Evolutionary conservation across 768 basidiomycete species (phyloP), one percentile per base, ranked within the genome.

Genomic region (Psilocybe subaeruginosa): DNA sequence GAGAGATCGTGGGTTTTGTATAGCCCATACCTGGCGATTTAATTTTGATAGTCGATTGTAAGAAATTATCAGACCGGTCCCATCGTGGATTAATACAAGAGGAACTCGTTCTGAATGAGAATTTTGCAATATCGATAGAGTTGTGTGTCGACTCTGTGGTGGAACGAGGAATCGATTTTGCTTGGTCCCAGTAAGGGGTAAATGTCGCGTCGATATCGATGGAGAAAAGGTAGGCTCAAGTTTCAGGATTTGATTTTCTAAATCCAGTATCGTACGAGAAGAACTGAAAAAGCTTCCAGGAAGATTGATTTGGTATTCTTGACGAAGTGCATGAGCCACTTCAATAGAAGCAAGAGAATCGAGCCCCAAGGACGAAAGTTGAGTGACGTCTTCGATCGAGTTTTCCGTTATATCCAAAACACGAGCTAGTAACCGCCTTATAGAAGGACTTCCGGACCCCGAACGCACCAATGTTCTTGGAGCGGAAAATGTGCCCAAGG

Each of bases 71-170:
- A 89, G 70, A 0, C 91, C 91, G 63, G 87, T 89, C 4, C 91
- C 91, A 62, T 92, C 91, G 65, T 92, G 90, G 8, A 92, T 77
- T 23, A 92, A 79, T 58, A 90, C 81, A 3, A 92, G 76, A 0
- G 85, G 89, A 0, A 71, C 56, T 3, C 52, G 60, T 11, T 55
- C 29, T 8, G 70, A 61, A 2, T 59, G 45, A 1, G 74, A 64
- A 31, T 64, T 67, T 59, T 84, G 87, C 43, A 86, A 50, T 1
- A 64, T 52, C 1, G 50, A 59, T 16, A 70, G 48, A 16, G 56
- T 50, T 41, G 57, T 61, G 37, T 52, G 17, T 16, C 41, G 50
- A 45, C 57, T 31, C 43, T 8, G 56, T 41, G 30, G 17, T 54
- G 47, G 55, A 2, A 9, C 39, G 9, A 37, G 33, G 11, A 35